A percentile compares a stretch with the other conserved stretches of the same genome.
Evolutionary conservation across 202 grass and related monocot species (phyloP).

Genomic region (Dendrocalamus latiflorus): DNA sequence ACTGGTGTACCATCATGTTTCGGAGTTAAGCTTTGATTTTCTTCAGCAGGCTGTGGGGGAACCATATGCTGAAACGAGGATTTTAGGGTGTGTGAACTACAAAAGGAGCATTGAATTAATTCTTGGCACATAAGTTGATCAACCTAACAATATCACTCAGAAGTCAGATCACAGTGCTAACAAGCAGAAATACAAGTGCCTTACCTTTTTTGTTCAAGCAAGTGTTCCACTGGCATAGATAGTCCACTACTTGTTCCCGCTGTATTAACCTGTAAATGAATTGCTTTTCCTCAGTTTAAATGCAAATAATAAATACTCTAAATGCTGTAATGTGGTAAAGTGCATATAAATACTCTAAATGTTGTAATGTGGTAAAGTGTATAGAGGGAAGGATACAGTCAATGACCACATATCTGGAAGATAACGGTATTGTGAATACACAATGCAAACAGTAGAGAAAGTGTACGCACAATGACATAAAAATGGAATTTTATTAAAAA

Average conservation of each 20-base stretch:
- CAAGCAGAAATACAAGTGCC: not conserved
- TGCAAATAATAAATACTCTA: not conserved
- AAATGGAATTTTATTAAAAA: not conserved
- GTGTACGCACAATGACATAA: not conserved
- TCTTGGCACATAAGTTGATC: not conserved
- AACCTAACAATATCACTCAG: not conserved
- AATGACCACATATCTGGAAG: not conserved
- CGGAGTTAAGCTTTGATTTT: slow-evolving; percentile 22
- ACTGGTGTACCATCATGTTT: slow-evolving; percentile 28
- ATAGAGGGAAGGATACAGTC: not conserved
- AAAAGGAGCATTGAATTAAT: slow-evolving; percentile 35
- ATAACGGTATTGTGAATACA: not conserved
- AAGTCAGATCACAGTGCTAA: not conserved
- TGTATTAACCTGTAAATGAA: slow-evolving; percentile 33
- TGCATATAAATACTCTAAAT: no score
- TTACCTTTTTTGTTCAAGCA: slow-evolving; percentile 42
- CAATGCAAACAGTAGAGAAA: not conserved
- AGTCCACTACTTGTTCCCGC: slow-evolving; percentile 9
- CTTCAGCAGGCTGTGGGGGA: slow-evolving; percentile 28
- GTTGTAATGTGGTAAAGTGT: no score
- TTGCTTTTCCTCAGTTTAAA: slow-evolving; percentile 5
- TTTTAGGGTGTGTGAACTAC: slow-evolving; percentile 35
- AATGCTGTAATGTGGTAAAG: not conserved
- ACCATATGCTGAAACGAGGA: slow-evolving; percentile 23
- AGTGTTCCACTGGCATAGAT: slow-evolving; percentile 4